A percentile compares a stretch with the other conserved stretches of the same genome.
Conservation (phyloP, 78 protist genomes). For the slime mould (Dictyostelium discoideum) region DNA sequence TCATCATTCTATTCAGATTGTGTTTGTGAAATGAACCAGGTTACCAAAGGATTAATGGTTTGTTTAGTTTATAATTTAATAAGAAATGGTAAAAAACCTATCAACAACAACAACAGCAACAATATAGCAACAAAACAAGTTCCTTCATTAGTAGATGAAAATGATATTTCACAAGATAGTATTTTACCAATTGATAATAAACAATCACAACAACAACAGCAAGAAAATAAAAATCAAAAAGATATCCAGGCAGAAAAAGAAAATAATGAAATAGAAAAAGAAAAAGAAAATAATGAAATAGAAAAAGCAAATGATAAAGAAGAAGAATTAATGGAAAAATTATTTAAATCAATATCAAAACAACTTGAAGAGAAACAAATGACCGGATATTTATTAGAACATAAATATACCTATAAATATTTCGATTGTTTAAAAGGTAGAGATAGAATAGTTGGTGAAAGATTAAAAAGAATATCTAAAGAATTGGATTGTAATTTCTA, state of each 20-base stretch:
- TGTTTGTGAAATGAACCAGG: constrained; percentile 3
- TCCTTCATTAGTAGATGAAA: too few relatives aligned
- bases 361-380: neutral
- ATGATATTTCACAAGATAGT: too few relatives aligned
- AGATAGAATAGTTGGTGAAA: neutral
- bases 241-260: too few relatives aligned
- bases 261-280: neutral
- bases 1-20: constrained; percentile 33
- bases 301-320: neutral
- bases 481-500: neutral
- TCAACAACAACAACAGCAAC: too few relatives aligned
- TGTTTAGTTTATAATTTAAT: constrained; percentile 38
- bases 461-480: neutral
- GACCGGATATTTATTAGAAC: neutral
- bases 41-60: constrained; percentile 26
- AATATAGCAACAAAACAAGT: too few relatives aligned
- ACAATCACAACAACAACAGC: too few relatives aligned
- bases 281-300: neutral
- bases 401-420: neutral
- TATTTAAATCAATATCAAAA: too few relatives aligned
- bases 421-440: neutral
- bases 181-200: too few relatives aligned
- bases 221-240: too few relatives aligned
- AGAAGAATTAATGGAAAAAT: neutral
- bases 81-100: neutral